Base-by-base conservation (phyloP, 2,329 filamentous ascomycete species). In the Stachybotrys chlorohalonatus region DNA sequence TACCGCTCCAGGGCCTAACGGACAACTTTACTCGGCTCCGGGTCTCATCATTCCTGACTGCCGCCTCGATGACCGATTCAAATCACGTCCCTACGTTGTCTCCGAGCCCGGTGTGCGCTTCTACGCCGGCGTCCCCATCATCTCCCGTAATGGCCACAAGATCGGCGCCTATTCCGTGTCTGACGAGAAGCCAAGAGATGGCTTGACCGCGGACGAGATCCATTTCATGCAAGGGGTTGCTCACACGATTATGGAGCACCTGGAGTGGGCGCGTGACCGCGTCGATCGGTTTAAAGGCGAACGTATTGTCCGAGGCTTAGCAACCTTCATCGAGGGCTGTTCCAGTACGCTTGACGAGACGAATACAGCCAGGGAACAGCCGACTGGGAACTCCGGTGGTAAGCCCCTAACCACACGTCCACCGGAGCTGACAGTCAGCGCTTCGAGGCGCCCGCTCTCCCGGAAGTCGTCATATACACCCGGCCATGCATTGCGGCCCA, bases 111-210 rank as follows among this genome's bases (percentile, higher is more conserved):
- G 62, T 17, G 62, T 71, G 4, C 65, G 69, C n/a, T 72, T 72
- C 57, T 72, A 70, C 50, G 69, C 69, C 6, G 70, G 67, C 17
- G 83, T 85, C 0, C 84, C 84, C 0, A 80, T 88, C 53, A 75
- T 77, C 31, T 83, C 80, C 3, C 76, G 76, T 0, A 62, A 63
- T 6, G 77, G 75, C 42, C 76, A 79, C 31, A 77, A 80, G 50
- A 81, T 88, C 54, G 85, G 85, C 9, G 77, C 75, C 11, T 82
- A 84, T 56, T 78, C 79, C 53, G 76, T 86, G 2, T 69, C 84
- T 3, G 83, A 86, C 59, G 76, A 80, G 48, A 72, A 73, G n/a
- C 76, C 80, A 0, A 77, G 81, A 13, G 61, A 77, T 47, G 78
- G 76, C 0, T 62, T 87, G 16, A 69, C 68, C 11, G 62, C 70